phyloP scores from a whole-genome alignment of 768 basidiomycete species.

The Trametes cingulata region DNA sequence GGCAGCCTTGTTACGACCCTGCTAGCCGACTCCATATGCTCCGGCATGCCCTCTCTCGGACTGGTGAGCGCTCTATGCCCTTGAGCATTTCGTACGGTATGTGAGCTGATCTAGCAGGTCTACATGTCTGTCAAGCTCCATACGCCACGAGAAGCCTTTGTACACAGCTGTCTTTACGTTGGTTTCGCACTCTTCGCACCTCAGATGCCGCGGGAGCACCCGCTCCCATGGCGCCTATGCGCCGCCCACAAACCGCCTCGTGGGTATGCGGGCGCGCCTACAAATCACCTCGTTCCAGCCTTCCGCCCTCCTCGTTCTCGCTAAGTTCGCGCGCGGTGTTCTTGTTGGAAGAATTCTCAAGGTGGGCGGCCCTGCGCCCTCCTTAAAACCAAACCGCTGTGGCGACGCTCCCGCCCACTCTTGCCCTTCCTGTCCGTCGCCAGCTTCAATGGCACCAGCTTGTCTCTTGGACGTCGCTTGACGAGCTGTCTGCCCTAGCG shows the following conservation, averaged over 20 bases:
- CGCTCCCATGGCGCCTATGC: background rate
- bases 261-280: conserved; percentile 14
- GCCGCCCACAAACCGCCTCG: conserved; percentile 12
- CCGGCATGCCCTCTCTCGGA: no score
- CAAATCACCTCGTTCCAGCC: conserved; percentile 17
- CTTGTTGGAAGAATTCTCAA: background rate
- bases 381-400: background rate
- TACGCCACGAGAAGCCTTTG: background rate
- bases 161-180: background rate
- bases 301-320: conserved; percentile 11
- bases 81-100: background rate
- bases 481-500: background rate
- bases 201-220: background rate
- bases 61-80: background rate
- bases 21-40: background rate
- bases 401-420: background rate
- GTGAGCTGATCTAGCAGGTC: background rate
- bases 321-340: conserved; percentile 7
- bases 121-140: background rate
- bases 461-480: background rate
- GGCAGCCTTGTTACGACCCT: background rate
- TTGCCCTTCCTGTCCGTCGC: background rate
- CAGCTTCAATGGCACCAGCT: background rate
- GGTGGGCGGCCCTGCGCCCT: background rate
- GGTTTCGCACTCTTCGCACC: background rate